Evolutionary conservation across 306 rosid species (phyloP).

Genomic region (Inga leiocalycina): DNA sequence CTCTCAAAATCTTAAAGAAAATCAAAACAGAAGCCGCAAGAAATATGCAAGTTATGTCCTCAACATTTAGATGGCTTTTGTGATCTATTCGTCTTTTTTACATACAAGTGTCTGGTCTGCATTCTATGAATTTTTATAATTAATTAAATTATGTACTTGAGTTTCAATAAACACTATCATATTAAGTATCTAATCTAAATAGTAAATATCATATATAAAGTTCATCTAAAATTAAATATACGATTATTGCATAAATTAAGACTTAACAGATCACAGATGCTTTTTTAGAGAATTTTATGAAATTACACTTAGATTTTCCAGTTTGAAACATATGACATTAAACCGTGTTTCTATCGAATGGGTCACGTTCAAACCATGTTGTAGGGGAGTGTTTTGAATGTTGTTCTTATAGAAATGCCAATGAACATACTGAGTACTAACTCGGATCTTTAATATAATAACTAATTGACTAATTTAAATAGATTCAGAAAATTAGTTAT

Average conservation of each 20-base stretch:
- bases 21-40: no score
- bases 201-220: no score
- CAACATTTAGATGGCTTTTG: background rate
- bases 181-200: no score
- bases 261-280: background rate
- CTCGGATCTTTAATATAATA: no score
- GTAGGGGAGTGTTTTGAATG: no score
- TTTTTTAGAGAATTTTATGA: background rate
- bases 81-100: no score
- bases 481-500: no score
- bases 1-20: background rate
- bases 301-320: background rate
- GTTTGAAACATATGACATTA: background rate
- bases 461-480: no score
- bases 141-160: background rate
- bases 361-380: background rate
- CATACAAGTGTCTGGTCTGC: background rate
- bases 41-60: background rate
- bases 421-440: no score
- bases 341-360: background rate
- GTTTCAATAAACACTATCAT: no score
- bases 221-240: background rate
- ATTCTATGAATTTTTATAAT: background rate
- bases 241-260: background rate
- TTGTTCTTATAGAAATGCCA: background rate